Evolutionary conservation across 139 green algal species (phyloP).

Genomic region (Asterochloris sp.): DNA sequence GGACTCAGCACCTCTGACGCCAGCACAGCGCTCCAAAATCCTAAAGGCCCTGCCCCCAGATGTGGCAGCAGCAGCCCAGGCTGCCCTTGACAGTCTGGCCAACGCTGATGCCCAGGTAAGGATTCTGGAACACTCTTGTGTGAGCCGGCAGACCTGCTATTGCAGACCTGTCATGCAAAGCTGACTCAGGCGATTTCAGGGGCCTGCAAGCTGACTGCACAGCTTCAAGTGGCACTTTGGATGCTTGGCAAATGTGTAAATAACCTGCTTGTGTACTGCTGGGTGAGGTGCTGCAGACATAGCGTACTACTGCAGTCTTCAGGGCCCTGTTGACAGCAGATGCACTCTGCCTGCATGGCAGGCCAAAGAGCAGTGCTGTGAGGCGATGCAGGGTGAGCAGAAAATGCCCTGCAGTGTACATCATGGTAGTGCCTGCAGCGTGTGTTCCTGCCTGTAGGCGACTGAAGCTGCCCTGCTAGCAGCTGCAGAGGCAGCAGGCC

Average conservation of each 20-base stretch:
- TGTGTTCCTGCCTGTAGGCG: not conserved
- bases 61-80: slow-evolving; percentile 13
- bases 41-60: slow-evolving; percentile 33
- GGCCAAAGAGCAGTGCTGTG: not conserved
- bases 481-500: slow-evolving; percentile 45
- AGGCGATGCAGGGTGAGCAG: slow-evolving; percentile 19
- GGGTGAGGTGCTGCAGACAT: not conserved
- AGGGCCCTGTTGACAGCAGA: not conserved
- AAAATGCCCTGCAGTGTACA: not conserved
- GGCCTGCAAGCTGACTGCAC: not conserved
- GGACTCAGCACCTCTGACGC: slow-evolving; percentile 12
- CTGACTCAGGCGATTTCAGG: not conserved
- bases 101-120: slow-evolving; percentile 17
- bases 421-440: not conserved
- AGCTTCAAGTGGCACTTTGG: not conserved
- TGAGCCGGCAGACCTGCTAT: too few species aligned
- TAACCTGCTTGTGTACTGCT: not conserved
- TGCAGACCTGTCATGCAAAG: not conserved
- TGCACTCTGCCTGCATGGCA: not conserved
- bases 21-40: slow-evolving; percentile 33
- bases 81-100: slow-evolving; percentile 27
- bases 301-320: not conserved
- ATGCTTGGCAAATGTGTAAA: not conserved
- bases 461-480: slow-evolving; percentile 34
- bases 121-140: too few species aligned